Evolutionary conservation across 805 yeast genomes (phyloP).

Genomic region (Metschnikowia henanensis): DNA sequence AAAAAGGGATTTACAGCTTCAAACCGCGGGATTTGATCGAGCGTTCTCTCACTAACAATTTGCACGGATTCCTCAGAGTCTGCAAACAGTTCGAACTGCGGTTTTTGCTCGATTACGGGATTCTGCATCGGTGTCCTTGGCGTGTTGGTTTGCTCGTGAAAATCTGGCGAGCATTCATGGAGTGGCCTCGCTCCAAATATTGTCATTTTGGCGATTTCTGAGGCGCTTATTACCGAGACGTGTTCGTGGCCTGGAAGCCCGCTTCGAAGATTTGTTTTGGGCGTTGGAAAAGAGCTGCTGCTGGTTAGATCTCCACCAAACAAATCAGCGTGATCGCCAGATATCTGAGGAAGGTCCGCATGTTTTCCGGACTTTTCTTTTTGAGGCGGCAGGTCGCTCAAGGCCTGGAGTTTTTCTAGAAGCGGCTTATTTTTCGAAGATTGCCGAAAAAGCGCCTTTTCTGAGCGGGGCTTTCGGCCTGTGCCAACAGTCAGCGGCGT

Average conservation of each 20-base stretch:
- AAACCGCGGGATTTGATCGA: slow-evolving; percentile 13
- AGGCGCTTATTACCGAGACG: too few species aligned
- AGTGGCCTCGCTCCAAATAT: neutral
- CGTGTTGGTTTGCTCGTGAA: slow-evolving; percentile 2
- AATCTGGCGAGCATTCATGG: slow-evolving; percentile 3
- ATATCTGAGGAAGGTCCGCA: too few species aligned
- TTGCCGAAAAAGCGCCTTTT: neutral
- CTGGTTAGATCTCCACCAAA: too few species aligned
- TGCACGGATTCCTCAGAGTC: slow-evolving; percentile 9
- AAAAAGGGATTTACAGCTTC: slow-evolving; percentile 17
- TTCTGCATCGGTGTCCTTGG: slow-evolving; percentile 6
- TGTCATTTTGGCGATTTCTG: neutral
- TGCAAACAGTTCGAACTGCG: slow-evolving; percentile 11
- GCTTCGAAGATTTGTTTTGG: too few species aligned
- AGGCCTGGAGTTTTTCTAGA: slow-evolving; percentile 5
- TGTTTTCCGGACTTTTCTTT: too few species aligned
- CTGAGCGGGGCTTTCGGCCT: slow-evolving; percentile 10
- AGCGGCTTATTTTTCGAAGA: slow-evolving; percentile 8
- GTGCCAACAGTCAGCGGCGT: slow-evolving; percentile 21
- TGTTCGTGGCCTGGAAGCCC: too few species aligned
- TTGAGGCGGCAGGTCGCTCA: neutral
- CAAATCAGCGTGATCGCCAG: too few species aligned
- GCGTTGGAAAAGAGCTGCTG: too few species aligned
- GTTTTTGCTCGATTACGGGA: slow-evolving; percentile 13
- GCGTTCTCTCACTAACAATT: slow-evolving; percentile 3